Evolutionary conservation across 2,329 filamentous ascomycete species (phyloP), one percentile per base, ranked within the genome.

Genomic region (Nigrospora sphaerica): DNA sequence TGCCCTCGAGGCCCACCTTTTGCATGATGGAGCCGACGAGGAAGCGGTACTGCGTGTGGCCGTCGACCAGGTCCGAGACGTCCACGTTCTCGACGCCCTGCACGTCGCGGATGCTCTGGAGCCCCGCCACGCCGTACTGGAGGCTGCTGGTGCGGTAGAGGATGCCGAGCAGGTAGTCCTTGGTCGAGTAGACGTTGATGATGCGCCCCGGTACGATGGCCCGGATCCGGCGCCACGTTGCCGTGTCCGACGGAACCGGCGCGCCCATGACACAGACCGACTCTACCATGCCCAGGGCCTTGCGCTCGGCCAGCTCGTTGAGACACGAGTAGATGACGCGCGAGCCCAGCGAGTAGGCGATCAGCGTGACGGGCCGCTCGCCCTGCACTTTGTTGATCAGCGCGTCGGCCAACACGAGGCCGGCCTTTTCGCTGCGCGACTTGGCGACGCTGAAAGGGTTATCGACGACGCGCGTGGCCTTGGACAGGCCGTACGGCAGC

Each of bases 131-230:
- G 2, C 92, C 91, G 48, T 85, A 83, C 54, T 95, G 86, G 32
- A 93, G 77, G 57, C 86, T 90, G 47, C 85, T 89, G 2, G 85
- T 90, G 36, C 92, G 82, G 64, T 95, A 95, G 32, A 96, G 72
- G 61, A 95, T 95, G 1, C 81, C 90, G 3, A 96, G 82, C 19
- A 96, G 83, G 54, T 89, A 91, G 63, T 97, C 92, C 38, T 88
- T 86, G 37, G 85, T 81, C 3, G 87, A 93, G 62, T 85, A 96
- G 2, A 92, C 88, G 55, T 96, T 97, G 57, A 96, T 78, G 10
- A 96, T 74, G 17, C 90, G 80, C 0, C 91, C 90, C 32, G 82
- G 78, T 2, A 95, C 89, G 1, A 92, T 88, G 45, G 81, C 83
- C 49, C 89, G 83, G 55, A 95, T 75, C 4, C 80, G 75, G 18